Conservation (phyloP, 257 asterid species). For the Solanum pimpinellifolium region DNA sequence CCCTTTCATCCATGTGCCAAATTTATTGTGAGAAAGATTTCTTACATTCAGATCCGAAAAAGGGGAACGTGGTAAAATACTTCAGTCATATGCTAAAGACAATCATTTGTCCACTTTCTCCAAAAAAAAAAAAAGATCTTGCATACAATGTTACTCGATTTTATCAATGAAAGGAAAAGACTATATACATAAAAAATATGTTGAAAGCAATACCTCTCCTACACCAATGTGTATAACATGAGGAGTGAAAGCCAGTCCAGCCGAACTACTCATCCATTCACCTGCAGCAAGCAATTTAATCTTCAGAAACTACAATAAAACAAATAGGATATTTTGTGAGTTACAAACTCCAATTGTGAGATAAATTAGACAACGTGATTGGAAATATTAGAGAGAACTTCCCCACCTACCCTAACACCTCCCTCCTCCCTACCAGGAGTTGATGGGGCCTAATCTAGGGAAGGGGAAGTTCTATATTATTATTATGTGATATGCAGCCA, state of each 20-base stretch:
- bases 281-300: slow-evolving; percentile 12
- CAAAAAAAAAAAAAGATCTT: background rate
- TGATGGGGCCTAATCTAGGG: background rate
- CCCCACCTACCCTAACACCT: background rate
- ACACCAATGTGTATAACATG: slow-evolving; percentile 22
- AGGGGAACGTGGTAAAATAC: background rate
- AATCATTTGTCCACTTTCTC: background rate
- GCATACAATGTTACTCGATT: background rate
- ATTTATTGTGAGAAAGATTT: background rate
- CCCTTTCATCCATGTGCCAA: background rate
- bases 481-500: background rate
- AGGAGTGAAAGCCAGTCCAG: slow-evolving; percentile 38
- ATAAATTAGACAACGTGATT: background rate
- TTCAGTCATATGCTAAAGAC: background rate
- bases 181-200: background rate
- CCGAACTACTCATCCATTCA: slow-evolving; percentile 43
- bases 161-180: background rate
- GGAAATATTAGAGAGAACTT: background rate
- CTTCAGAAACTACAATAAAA: background rate
- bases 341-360: background rate
- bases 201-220: slow-evolving; percentile 21
- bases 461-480: background rate
- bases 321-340: background rate
- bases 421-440: background rate
- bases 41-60: background rate